Evolutionary conservation across 495 filamentous ascomycete genomes (phyloP).

Genomic region (Trichoderma asperelloides): DNA sequence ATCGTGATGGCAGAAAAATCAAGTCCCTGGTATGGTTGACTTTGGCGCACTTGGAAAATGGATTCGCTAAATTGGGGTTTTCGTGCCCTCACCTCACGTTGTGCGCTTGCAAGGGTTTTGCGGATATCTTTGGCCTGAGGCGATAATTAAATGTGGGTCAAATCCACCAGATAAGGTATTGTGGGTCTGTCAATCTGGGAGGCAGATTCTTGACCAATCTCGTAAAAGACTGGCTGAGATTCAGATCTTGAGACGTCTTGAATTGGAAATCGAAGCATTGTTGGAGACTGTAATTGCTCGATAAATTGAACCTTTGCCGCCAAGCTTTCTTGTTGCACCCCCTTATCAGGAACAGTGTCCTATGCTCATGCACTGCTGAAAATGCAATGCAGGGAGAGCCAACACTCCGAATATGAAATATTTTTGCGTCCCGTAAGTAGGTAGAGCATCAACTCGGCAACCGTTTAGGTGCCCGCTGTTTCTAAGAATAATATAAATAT

Average conservation of each 20-base stretch:
- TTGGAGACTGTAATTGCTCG: not conserved
- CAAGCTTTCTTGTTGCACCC: no score
- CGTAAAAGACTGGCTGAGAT: not conserved
- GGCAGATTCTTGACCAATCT: not conserved
- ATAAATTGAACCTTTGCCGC: no score
- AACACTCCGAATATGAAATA: no score
- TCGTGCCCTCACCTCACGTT: slow-evolving; percentile 11
- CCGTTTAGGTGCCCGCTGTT: no score
- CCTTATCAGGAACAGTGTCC: no score
- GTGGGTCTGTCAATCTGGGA: not conserved
- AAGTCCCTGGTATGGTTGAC: not conserved
- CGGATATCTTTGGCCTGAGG: not conserved
- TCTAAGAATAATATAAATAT: no score
- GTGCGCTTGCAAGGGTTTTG: not conserved
- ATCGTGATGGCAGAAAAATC: not conserved
- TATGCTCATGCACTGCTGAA: no score
- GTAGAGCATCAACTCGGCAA: no score
- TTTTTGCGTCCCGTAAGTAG: no score
- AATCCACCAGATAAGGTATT: not conserved
- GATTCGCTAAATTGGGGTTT: slow-evolving; percentile 10
- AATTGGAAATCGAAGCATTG: not conserved
- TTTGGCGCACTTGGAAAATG: not conserved
- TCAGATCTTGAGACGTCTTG: not conserved
- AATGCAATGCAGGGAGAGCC: no score
- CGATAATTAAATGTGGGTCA: not conserved